Base-by-base conservation (phyloP, 192 early-diverging fungal genomes). In the Hyaloraphidium curvatum region DNA sequence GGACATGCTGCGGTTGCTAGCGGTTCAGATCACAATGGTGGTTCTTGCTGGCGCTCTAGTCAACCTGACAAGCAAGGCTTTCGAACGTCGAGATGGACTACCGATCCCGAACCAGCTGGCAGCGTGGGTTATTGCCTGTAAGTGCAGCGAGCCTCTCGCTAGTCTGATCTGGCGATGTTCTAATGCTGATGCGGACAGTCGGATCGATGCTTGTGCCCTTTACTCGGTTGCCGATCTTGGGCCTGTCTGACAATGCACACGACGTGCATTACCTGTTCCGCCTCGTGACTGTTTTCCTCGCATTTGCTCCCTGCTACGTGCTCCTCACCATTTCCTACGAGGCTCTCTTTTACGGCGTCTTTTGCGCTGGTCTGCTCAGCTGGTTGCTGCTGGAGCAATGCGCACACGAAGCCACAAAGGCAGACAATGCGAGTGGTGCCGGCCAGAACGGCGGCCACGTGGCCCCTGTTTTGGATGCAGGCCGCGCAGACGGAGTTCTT, bases 261-360 rank as follows among this genome's bases (percentile, higher is more conserved):
- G n/a, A n/a, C n/a, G n/a, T 87, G 58, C 84, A 89, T 59, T 89
- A 73, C 52, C 58, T 91, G 26, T 66, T 84, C 30, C 77, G 91
- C 5, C 69, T 95, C 30, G 71, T 78, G 11, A 76, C 81, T 3
- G 82, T 95, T 39, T 91, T 79, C 57, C 65, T 91, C 40, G 73
- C 87, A 4, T 92, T 95, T 72, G 83, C 83, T 2, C 82, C 89
- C 17, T 68, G 84, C 19, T 88, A 92, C 58, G 71, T 86, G 26
- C 62, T 92, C 51, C 64, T 95, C n/a, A 87, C 82, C 39, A 76
- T 86, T n/a, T 89, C 85, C 19, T 90, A 90, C 59, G 91, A 95
- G 56, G 63, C 76, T 11, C 66, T 91, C 28, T 95, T 95, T 55
- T 95, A 91, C 65, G 78, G 82, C 60, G 80, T 70, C 52, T 87